These are phyloP conservation scores for Mortierella sp. DNA, from an alignment of 371 early-diverging fungal species.

Conservation along the genomic window DNA sequence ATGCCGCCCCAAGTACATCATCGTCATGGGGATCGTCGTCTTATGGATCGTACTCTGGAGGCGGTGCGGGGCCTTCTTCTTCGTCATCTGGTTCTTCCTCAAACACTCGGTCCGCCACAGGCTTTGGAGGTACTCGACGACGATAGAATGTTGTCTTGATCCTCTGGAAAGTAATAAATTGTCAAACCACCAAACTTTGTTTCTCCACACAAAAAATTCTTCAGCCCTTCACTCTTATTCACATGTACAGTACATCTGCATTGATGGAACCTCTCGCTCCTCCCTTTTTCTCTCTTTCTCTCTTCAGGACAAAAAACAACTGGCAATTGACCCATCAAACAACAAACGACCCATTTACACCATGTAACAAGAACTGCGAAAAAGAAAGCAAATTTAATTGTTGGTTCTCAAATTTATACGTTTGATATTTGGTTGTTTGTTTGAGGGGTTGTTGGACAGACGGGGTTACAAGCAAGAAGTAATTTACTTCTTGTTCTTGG, in stretches of 20 bases:
- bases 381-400: conserved; percentile 6
- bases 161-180: conserved; percentile 4
- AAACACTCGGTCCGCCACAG: conserved; percentile 30
- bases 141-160: conserved; percentile 1
- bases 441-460: too few relatives aligned
- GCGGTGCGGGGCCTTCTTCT: conserved; percentile 19
- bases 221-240: too few relatives aligned
- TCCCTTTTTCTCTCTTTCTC: too few relatives aligned
- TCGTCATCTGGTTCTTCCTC: conserved; percentile 28
- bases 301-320: too few relatives aligned
- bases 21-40: conserved; percentile 11
- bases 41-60: conserved; percentile 15
- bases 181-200: background rate
- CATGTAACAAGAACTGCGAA: background rate
- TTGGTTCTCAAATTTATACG: conserved; percentile 2
- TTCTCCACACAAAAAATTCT: background rate
- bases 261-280: background rate
- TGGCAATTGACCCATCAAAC: background rate
- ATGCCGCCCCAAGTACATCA: conserved; percentile 11
- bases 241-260: too few relatives aligned
- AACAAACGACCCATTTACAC: background rate
- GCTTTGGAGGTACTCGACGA: conserved; percentile 46
- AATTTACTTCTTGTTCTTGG: background rate
- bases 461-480: background rate
- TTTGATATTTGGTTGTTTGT: background rate